Conservation (phyloP, 2,329 filamentous ascomycete genomes). For the Fusarium torulosum region DNA sequence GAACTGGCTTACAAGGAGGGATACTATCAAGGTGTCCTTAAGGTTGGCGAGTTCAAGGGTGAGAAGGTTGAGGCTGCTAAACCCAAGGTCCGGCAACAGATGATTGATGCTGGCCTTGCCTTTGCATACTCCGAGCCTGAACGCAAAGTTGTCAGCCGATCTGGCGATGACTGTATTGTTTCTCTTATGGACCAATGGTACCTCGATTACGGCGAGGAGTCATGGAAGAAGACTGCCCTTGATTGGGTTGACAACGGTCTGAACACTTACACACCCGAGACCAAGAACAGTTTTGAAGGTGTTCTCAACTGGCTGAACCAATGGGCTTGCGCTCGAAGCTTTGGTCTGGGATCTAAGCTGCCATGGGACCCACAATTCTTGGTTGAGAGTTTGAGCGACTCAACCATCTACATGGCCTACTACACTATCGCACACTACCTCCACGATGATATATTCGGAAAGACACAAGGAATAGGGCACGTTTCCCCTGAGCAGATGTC, state of each 20-base stretch:
- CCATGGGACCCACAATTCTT: constrained; percentile 94
- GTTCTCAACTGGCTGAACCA: constrained; percentile 93
- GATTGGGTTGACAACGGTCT: constrained; percentile 78
- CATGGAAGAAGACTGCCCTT: constrained; percentile 83
- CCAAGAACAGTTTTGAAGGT: constrained; percentile 83
- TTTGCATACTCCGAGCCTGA: constrained; percentile 97
- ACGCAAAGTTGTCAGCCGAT: constrained; percentile 87
- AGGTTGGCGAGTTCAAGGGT: constrained; percentile 88
- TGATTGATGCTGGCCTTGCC: constrained; percentile 82
- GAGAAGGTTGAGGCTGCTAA: constrained; percentile 89
- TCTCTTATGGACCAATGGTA: constrained; percentile 98
- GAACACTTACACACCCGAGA: constrained; percentile 83
- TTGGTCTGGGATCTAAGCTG: constrained; percentile 91
- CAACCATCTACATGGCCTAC: constrained; percentile 91
- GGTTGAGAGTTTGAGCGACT: constrained; percentile 92
- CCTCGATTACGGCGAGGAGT: constrained; percentile 92
- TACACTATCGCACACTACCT: constrained; percentile 77
- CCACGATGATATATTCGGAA: constrained; percentile 88
- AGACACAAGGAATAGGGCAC: constrained; percentile 74
- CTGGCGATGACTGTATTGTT: constrained; percentile 92
- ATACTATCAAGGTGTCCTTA: constrained; percentile 94
- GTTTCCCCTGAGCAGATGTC: constrained; percentile 88
- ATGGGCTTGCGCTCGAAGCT: constrained; percentile 94
- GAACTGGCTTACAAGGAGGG: constrained; percentile 97
- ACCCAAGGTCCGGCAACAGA: constrained; percentile 81